Base-by-base conservation (phyloP, 2,329 filamentous ascomycete species). In the Aspergillus persii region DNA sequence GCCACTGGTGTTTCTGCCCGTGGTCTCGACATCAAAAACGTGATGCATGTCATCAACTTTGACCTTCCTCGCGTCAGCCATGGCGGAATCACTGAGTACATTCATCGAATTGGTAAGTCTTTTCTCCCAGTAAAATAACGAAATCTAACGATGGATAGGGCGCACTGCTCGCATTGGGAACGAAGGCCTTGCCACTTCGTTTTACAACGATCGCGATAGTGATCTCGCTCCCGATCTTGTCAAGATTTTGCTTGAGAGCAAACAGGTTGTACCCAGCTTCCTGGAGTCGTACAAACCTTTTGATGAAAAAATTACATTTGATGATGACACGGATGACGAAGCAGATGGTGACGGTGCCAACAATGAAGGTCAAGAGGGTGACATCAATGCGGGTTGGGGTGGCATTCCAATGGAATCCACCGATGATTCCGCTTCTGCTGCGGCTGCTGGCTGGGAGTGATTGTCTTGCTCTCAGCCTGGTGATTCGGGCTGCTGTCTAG, bases 141-240 rank as follows among this genome's bases (percentile, higher is more conserved):
- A 8, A 12, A 5, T 11, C 53, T 60, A 51, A 61, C 30, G 6
- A 18, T 18, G 18, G 1, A 47, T 61, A 92, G 89, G 95, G 62
- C 93, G 95, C 61, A 99, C 95, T 66, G 95, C 91, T 56, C 91
- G 95, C 55, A 97, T 97, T 70, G 95, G 95, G 2, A 90, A 96
- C 66, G 83, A 84, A 49, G 95, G 95, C 18, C 79, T 92, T 4
- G 93, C 95, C 0, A 94, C 90, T 0, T 96, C 94, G 0, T 94
- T 99, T 79, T 98, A 89, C 80, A 91, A 88, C 29, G 88, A 93
- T 1, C 80, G 83, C 0, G 90, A 98, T 67, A 85, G 89, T 57
- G 83, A 88, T 3, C 78, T 98, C 47, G 92, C 84, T 0, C 81
- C 84, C 8, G 86, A 89, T 1, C 81, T 99, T 0, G 90, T 91